Conservation (phyloP, 441 rosid species). For the Macaranga tanarius region DNA sequence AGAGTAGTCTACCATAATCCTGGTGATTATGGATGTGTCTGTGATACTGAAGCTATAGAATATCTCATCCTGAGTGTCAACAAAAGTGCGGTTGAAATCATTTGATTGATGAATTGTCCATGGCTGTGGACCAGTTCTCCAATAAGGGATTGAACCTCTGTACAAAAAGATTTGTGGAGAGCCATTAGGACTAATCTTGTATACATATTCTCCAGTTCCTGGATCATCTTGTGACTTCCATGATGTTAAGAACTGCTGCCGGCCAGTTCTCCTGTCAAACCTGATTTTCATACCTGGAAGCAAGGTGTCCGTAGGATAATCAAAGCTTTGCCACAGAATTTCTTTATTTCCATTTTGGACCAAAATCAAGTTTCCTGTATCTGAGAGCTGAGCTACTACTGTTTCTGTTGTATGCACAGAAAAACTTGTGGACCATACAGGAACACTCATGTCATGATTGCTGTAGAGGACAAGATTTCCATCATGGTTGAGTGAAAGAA, state of each 20-base stretch:
- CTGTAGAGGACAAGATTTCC: constrained; percentile 22
- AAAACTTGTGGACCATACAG: constrained; percentile 22
- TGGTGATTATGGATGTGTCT: constrained; percentile 22
- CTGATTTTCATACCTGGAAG: constrained; percentile 23
- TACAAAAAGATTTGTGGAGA: constrained; percentile 53
- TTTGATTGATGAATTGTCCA: constrained; percentile 21
- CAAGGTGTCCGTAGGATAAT: constrained; percentile 25
- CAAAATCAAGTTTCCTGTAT: constrained; percentile 29
- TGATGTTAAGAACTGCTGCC: constrained; percentile 2
- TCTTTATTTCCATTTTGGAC: neutral
- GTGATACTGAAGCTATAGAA: constrained; percentile 6
- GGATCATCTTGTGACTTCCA: constrained; percentile 28
- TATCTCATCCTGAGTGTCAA: constrained; percentile 26
- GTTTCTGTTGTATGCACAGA: neutral
- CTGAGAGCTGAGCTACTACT: constrained; percentile 13
- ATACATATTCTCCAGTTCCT: constrained; percentile 24
- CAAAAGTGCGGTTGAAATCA: constrained; percentile 23
- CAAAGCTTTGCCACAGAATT: constrained; percentile 29
- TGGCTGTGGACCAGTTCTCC: constrained; percentile 69
- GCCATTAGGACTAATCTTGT: constrained; percentile 40
- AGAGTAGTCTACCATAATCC: constrained; percentile 25
- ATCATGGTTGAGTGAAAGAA: neutral
- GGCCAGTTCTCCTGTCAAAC: constrained; percentile 9
- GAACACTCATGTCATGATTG: neutral
- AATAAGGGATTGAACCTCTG: constrained; percentile 33